Evolutionary conservation across 2,329 filamentous ascomycete species (phyloP).

Genomic region (Diaporthe velutina): DNA sequence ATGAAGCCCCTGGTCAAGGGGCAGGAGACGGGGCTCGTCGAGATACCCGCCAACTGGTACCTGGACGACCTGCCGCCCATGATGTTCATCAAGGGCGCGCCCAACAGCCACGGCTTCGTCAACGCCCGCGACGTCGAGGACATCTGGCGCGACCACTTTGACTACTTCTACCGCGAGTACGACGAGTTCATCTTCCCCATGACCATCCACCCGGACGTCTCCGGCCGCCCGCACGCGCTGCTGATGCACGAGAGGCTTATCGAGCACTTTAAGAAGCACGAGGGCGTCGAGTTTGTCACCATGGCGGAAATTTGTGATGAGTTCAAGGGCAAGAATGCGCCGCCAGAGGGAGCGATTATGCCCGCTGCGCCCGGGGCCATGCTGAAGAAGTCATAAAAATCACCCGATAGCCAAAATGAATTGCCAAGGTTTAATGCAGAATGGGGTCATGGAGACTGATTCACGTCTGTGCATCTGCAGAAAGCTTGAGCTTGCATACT

Average conservation of each 20-base stretch:
- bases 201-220: constrained; percentile 81
- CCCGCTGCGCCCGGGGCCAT: constrained; percentile 68
- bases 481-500: background rate
- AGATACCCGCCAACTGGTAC: constrained; percentile 74
- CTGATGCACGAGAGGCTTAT: constrained; percentile 65
- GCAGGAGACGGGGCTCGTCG: constrained; percentile 70
- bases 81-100: constrained; percentile 75
- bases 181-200: constrained; percentile 84
- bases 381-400: constrained; percentile 53
- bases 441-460: no score
- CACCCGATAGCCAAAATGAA: background rate
- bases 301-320: constrained; percentile 81
- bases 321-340: constrained; percentile 75
- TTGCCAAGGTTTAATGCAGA: background rate
- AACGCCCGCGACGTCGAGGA: constrained; percentile 71
- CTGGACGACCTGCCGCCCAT: constrained; percentile 73
- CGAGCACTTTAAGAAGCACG: constrained; percentile 69
- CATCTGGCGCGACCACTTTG: constrained; percentile 75
- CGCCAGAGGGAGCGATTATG: constrained; percentile 70
- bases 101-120: constrained; percentile 71
- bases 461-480: no score
- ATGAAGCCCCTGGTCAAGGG: constrained; percentile 74
- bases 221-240: constrained; percentile 77
- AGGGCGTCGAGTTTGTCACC: constrained; percentile 75
- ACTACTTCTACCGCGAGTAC: constrained; percentile 82